Evolutionary conservation across 2,329 filamentous ascomycete species (phyloP).

Genomic region (Fusarium torreyae): DNA sequence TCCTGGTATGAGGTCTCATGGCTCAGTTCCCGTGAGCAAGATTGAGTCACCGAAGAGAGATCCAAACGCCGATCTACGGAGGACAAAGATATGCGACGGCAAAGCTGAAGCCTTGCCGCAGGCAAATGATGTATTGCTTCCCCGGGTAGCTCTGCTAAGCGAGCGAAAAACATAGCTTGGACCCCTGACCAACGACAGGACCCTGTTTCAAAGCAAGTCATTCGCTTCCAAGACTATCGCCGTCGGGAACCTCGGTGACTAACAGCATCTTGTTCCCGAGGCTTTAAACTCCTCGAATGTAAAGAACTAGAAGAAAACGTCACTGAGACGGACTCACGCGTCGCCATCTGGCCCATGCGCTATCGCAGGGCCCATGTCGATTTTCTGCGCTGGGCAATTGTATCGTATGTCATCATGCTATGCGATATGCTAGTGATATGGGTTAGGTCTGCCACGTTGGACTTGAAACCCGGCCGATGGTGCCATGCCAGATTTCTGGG

Average conservation of each 20-base stretch:
- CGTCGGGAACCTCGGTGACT: slow-evolving; percentile 20
- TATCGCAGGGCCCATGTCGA: background rate
- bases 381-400: background rate
- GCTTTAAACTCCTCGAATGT: background rate
- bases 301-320: background rate
- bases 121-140: slow-evolving; percentile 22
- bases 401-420: slow-evolving; percentile 36
- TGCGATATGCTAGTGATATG: slow-evolving; percentile 15
- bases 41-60: slow-evolving; percentile 21
- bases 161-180: slow-evolving; percentile 16
- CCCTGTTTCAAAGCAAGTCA: slow-evolving; percentile 26
- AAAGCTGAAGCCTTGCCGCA: slow-evolving; percentile 1
- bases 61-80: slow-evolving; percentile 2
- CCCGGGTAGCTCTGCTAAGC: slow-evolving; percentile 34
- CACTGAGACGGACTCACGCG: background rate
- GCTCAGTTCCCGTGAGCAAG: slow-evolving; percentile 5
- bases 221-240: slow-evolving; percentile 1
- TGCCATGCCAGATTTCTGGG: slow-evolving; percentile 33
- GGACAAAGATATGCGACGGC: slow-evolving; percentile 4
- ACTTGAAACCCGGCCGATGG: slow-evolving; percentile 7
- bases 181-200: slow-evolving; percentile 17
- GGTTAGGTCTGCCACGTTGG: slow-evolving; percentile 10
- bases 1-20: background rate
- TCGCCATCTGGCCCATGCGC: background rate
- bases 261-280: slow-evolving; percentile 4